phyloP scores from a whole-genome alignment of 1,139 yeast species.

The Dujonia santamariae region DNA sequence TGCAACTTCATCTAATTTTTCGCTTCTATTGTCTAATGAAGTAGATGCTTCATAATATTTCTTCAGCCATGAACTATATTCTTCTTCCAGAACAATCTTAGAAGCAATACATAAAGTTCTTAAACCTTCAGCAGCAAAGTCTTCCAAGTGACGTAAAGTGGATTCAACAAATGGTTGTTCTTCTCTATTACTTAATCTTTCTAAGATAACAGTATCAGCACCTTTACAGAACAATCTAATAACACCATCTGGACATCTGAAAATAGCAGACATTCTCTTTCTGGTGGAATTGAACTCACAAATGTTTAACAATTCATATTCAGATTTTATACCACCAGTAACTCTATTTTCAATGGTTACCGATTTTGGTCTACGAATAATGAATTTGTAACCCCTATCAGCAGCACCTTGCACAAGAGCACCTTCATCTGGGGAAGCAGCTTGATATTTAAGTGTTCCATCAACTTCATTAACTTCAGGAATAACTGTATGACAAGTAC shows the following conservation, averaged over 20 bases:
- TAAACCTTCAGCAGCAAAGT: conserved; percentile 94
- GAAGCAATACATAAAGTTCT: conserved; percentile 93
- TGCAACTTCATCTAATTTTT: conserved; percentile 64
- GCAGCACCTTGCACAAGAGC: conserved; percentile 97
- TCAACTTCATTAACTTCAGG: conserved; percentile 70
- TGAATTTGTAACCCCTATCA: conserved; percentile 76
- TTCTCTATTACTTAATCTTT: conserved; percentile 64
- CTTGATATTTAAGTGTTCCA: conserved; percentile 83
- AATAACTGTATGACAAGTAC: conserved; percentile 96
- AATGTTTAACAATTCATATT: conserved; percentile 77
- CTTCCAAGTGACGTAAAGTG: conserved; percentile 86
- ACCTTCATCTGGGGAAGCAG: conserved; percentile 99
- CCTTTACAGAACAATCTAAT: conserved; percentile 92
- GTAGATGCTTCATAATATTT: conserved; percentile 78
- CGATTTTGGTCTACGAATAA: conserved; percentile 80
- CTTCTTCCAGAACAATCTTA: conserved; percentile 75
- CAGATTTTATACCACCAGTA: conserved; percentile 27
- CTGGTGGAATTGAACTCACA: conserved; percentile 98
- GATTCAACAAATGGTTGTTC: conserved; percentile 76
- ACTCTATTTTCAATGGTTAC: conserved; percentile 62
- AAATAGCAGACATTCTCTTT: conserved; percentile 95
- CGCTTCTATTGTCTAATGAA: conserved; percentile 69
- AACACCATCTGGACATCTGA: conserved; percentile 91
- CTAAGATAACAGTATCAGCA: conserved; percentile 94
- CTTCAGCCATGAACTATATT: conserved; percentile 65